phyloP scores from a whole-genome alignment of 768 basidiomycete species.

The Guyanaporus albipodus region DNA sequence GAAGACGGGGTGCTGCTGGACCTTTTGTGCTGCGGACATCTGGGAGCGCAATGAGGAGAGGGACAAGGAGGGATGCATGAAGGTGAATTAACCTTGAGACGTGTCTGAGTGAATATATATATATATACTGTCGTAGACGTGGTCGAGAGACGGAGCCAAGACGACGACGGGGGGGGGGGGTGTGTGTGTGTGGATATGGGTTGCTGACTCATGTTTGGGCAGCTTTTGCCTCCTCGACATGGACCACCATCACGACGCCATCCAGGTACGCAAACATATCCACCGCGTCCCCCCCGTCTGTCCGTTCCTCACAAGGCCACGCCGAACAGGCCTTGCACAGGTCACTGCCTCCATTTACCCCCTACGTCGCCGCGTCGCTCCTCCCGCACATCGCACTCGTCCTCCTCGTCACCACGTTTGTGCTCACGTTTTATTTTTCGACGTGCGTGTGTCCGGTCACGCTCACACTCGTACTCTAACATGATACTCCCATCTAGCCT shows the following conservation, averaged over 20 bases:
- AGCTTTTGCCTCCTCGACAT: conserved; percentile 36
- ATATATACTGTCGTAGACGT: conserved; percentile 7
- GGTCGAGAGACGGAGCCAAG: no score
- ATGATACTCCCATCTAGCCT: conserved; percentile 50
- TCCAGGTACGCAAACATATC: conserved; percentile 45
- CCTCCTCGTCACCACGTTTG: conserved; percentile 72
- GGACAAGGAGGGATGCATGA: not conserved
- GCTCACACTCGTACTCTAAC: conserved; percentile 9
- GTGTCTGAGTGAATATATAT: conserved; percentile 7
- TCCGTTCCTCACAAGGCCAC: conserved; percentile 6
- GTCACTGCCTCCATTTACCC: conserved; percentile 65
- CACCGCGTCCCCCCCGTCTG: not conserved
- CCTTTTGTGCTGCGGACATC: conserved; percentile 80
- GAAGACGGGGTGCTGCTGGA: conserved; percentile 86
- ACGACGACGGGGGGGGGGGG: not conserved
- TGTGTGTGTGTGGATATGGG: conserved; percentile 37
- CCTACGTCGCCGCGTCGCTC: conserved; percentile 59
- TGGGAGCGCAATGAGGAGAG: conserved; percentile 16
- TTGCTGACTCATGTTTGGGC: conserved; percentile 68
- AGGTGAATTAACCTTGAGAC: conserved; percentile 6
- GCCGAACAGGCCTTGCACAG: conserved; percentile 54
- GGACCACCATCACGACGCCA: conserved; percentile 50
- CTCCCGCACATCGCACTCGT: conserved; percentile 75
- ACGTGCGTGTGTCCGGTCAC: conserved; percentile 49
- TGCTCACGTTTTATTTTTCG: conserved; percentile 87